Evolutionary conservation across 2,329 filamentous ascomycete genomes (phyloP), one percentile per base, ranked within the genome.

Genomic region (Talaromyces piceae): DNA sequence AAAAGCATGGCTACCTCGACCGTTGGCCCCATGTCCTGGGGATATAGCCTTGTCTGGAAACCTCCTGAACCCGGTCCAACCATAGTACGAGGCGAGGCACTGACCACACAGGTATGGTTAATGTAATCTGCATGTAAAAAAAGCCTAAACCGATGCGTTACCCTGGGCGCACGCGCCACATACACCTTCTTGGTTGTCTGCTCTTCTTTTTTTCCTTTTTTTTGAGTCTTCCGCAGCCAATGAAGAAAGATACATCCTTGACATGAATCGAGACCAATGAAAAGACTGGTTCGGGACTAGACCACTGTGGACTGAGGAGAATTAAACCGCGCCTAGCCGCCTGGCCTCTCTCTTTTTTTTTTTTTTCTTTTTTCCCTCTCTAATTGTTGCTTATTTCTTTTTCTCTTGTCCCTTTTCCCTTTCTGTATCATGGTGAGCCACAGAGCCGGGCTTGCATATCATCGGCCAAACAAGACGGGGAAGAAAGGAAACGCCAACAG

Each of bases 31-130:
- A 45, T 52, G 50, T 55, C 47, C 53, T 49, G 44, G 47, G 44
- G 41, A 39, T 25, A 46, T 12, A 41, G 20, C 46, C 44, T 54
- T 33, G 46, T 50, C 55, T 37, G 16, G 50, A 54, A 57, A 55
- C 51, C 53, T 58, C 56, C 58, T 56, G 52, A 55, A 52, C 52
- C 54, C 54, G 56, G 62, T 50, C 61, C 55, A 59, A 56, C 56
- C 59, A 55, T 50, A 50, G 49, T 50, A 52, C 53, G 49, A 54
- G 53, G 50, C 53, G 33, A 50, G n/a, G 30, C 45, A n/a, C 20
- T 41, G 44, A 28, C 45, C 37, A 30, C 41, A 41, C 30, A 28
- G 41, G 45, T 20, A 49, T 45, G 45, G 13, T 25, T 49, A 49
- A 44, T 45, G 39, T 45, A 41, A 13, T 62, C 57, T 64, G 60